A percentile compares a stretch with the other conserved stretches of the same genome.
phyloP scores from a whole-genome alignment of 768 basidiomycete species.

The Cystobasidium ongulense region DNA sequence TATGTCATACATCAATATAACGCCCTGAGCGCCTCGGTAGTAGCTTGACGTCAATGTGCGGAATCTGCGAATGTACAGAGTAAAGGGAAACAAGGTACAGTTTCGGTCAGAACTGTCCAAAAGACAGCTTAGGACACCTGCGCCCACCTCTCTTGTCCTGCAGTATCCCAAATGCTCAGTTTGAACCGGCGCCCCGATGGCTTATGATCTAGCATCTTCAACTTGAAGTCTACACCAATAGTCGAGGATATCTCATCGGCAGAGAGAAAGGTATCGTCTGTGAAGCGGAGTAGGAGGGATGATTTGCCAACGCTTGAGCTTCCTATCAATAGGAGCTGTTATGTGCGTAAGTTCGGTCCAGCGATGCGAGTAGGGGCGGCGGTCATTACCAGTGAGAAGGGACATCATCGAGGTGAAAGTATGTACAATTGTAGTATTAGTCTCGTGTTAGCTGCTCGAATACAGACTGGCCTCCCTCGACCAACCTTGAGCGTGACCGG shows the following conservation, averaged over 20 bases:
- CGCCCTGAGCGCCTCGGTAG: constrained; percentile 60
- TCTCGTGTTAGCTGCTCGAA: too few species aligned
- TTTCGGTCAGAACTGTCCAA: not conserved
- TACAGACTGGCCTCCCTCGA: too few species aligned
- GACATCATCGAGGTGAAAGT: too few species aligned
- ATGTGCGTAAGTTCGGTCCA: not conserved
- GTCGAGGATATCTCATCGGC: constrained; percentile 78
- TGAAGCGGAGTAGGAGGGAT: constrained; percentile 83
- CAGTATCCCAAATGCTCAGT: constrained; percentile 95
- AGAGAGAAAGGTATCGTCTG: constrained; percentile 88
- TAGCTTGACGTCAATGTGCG: constrained; percentile 84
- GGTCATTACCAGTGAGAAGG: too few species aligned
- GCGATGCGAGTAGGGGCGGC: too few species aligned
- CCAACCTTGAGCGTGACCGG: constrained; percentile 9
- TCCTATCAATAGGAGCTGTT: constrained; percentile 33
- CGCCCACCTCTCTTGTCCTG: constrained; percentile 92
- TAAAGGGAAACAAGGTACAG: not conserved
- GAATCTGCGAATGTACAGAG: not conserved
- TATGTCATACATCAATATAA: constrained; percentile 72
- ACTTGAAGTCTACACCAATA: constrained; percentile 40
- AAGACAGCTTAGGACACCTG: not conserved
- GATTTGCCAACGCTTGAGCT: constrained; percentile 69
- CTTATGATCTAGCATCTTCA: constrained; percentile 46
- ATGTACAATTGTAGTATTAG: too few species aligned
- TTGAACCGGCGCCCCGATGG: constrained; percentile 51